Evolutionary conservation across 768 basidiomycete genomes (phyloP).

Genomic region (Thelephora aurantiotincta): DNA sequence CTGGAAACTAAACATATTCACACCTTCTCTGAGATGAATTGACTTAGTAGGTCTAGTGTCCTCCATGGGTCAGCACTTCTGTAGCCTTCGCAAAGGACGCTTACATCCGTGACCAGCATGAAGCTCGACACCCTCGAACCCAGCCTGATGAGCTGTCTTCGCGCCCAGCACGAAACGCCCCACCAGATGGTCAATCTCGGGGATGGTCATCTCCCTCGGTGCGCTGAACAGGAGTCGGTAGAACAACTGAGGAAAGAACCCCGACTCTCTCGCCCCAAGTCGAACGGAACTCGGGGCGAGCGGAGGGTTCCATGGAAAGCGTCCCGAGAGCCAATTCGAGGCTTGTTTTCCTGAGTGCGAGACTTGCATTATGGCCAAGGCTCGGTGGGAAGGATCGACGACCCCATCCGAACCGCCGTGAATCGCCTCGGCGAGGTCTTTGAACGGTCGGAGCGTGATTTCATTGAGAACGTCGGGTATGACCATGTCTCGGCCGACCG

Average conservation of each 20-base stretch:
- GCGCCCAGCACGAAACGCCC: constrained; percentile 57
- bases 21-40: constrained; percentile 69
- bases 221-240: constrained; percentile 45
- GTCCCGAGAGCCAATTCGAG: constrained; percentile 52
- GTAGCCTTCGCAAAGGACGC: constrained; percentile 16
- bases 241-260: constrained; percentile 21
- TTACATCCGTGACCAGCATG: constrained; percentile 80
- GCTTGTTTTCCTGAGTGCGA: constrained; percentile 80
- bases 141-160: constrained; percentile 41
- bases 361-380: constrained; percentile 68
- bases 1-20: too few species aligned
- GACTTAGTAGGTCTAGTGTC: constrained; percentile 53
- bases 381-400: neutral
- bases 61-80: too few species aligned
- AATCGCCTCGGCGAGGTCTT: constrained; percentile 33
- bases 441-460: constrained; percentile 35
- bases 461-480: constrained; percentile 32
- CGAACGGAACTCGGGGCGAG: constrained; percentile 57
- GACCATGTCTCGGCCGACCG: constrained; percentile 61
- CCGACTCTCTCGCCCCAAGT: constrained; percentile 21
- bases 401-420: constrained; percentile 19
- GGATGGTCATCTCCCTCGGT: constrained; percentile 41
- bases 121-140: constrained; percentile 79
- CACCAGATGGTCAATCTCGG: constrained; percentile 50
- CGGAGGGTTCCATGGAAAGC: constrained; percentile 43